phyloP scores from a whole-genome alignment of 1,284 basidiomycete genomes.

The Trametes hirsuta region DNA sequence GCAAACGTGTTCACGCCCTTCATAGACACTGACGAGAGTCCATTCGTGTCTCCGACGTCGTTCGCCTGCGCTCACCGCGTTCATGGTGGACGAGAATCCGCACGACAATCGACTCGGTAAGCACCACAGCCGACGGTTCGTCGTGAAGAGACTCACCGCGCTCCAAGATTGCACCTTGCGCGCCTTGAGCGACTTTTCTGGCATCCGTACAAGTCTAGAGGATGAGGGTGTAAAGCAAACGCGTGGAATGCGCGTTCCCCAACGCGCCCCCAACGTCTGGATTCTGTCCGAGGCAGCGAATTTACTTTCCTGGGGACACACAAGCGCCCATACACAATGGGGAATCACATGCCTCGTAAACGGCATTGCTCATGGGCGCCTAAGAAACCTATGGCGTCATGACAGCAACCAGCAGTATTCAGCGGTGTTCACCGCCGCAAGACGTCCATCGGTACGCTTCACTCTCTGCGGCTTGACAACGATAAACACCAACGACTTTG shows the following conservation, averaged over 20 bases:
- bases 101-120: neutral
- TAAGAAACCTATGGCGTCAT: neutral
- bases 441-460: too few relatives aligned
- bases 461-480: too few relatives aligned
- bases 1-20: neutral
- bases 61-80: neutral
- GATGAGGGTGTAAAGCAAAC: constrained; percentile 3
- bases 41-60: constrained; percentile 8
- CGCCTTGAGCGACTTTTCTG: constrained; percentile 1
- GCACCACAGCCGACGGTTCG: neutral
- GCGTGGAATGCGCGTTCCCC: neutral
- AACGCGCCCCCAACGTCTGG: neutral
- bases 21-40: constrained; percentile 3
- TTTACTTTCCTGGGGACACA: constrained; percentile 1
- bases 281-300: neutral
- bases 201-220: constrained; percentile 3
- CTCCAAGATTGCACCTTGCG: constrained; percentile 1
- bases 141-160: constrained; percentile 2
- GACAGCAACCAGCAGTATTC: too few relatives aligned
- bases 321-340: constrained; percentile 6
- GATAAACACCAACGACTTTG: neutral
- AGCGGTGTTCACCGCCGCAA: too few relatives aligned
- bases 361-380: neutral
- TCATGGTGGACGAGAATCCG: neutral
- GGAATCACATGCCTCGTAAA: constrained; percentile 4